Evolutionary conservation across 148 eudicot genomes (phyloP), one percentile per base, ranked within the genome.

Genomic region (Fagopyrum homotropicum): DNA sequence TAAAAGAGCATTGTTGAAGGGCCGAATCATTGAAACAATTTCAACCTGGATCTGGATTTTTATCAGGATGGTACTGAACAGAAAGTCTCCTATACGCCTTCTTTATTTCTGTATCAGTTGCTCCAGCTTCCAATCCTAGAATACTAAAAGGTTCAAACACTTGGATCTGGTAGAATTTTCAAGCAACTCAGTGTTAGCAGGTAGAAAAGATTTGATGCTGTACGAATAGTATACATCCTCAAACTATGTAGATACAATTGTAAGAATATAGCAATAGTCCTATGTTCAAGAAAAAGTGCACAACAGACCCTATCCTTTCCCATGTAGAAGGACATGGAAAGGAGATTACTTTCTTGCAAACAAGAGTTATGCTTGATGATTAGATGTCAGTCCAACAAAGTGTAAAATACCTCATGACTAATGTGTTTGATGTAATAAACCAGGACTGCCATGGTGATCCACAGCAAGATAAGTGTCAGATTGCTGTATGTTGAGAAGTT

Each of bases 51-150:
- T 95, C 98, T 17, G 98, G 98, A 82, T 95, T 95, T 81, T 95
- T 95, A 89, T 95, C 98, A 72, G 98, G 98, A 75, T 95, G 98
- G 80, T 95, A 95, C 77, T 86, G 90, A 77, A 92, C 80, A 72
- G 98, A 95, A 77, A 95, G 97, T 69, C 85, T 86, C 80, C 98
- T 84, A 75, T 92, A 95, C 73, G 96, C 97, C 92, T 90, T 95
- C 85, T 90, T 95, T 70, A 95, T 95, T 82, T 81, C 88, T 0
- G 91, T 80, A 46, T 95, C 98, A 64, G 98, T 82, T 70, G 91
- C 96, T 76, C 98, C 97, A 77, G 91, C 84, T 85, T 87, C 87
- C 83, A 95, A 83, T 73, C 97, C 98, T 77, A 95, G 97, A 78
- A 95, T 92, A 78, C 77, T 83, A 76, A 89, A 95, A 72, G 98